Base-by-base conservation (phyloP, 495 filamentous ascomycete species). In the Parmelia sp. region DNA sequence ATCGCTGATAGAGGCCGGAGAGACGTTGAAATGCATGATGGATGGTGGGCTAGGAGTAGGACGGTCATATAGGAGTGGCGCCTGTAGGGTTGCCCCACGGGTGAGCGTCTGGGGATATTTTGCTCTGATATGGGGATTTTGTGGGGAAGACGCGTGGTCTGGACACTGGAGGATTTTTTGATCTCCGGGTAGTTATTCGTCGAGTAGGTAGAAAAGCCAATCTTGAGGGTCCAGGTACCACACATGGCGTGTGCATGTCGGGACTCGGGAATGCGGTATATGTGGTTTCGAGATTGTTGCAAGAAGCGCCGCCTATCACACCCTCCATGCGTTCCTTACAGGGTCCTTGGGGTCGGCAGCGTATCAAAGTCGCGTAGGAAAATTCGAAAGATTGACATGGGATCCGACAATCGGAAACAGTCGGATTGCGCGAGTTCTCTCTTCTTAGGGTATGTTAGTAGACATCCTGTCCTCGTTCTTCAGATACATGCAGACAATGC, bases 261-360 rank as follows among this genome's bases (percentile, higher is more conserved):
- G 49, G 27, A 31, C 27, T 33, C 51, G 51, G 49, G 27, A 31
- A 19, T 31, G 27, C 3, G 10, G 25, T 19, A 0, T 53, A 9
- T 21, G 1, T 10, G 11, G 29, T 55, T 55, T 33, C 27, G 21
- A 55, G 51, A 14, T 35, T 1, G 29, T 35, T 33, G 29, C 29
- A 21, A 55, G 51, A 55, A 55, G 51, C 51, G 51, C 51, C 51
- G 51, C 51, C 51, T 25, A 55, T 55, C 51, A 29, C 51, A 55
- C 1, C 27, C 17, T 1, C 21, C 9, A 33, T 55, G 51, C 29
- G 23, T 27, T 51, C 47, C 47, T 25, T 25, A 51, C 47, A 51
- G 47, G 12, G 25, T 51, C 12, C 47, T 15, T 5, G 6, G 25
- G 14, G 7, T 55, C 27, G 6, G 49, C 25, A 27, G 49, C 27